Evolutionary conservation across 345 rosid species (phyloP), one percentile per base, ranked within the genome.

Genomic region (Ailanthus altissimus): DNA sequence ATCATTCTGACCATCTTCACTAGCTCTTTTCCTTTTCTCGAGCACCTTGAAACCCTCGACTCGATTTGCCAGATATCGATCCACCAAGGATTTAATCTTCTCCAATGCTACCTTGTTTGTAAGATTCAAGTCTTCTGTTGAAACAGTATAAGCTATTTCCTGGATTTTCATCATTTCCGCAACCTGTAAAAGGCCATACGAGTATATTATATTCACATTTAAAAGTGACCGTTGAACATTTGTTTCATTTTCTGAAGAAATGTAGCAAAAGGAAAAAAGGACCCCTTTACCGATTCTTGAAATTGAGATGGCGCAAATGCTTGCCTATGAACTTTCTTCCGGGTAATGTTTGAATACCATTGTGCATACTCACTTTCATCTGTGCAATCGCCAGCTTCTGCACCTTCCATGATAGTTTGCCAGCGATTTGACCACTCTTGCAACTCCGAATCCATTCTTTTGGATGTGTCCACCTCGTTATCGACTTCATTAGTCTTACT

Each of bases 251-350:
- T 54, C 11, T n/a, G 32, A 28, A 50, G 38, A 67, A 45, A 46
- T 13, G 6, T 15, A 67, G 14, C 21, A 68, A 47, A 68, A 57
- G 53, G 28, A 20, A 28, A n/a, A 2, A 42, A 69, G 13, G 32
- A 42, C 6, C 70, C 67, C 1, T 32, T 80, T 80, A 86, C 88
- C 59, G 84, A 77, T 72, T 83, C 74, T 69, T 77, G 88, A 67
- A 81, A 77, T 70, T 81, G 86, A 28, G 83, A 77, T 25, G 81
- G 80, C 13, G 79, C 81, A 72, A 86, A 83, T 58, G 82, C 76
- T 59, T 84, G 88, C 75, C 89, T 77, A 16, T 49, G 72, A 68
- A 68, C 57, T 8, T 26, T 50, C 49, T 26, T 68, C 43, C 58
- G 40, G 3, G 72, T 26, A 49, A 68, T 49, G n/a, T 49, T 68